Base-by-base conservation (phyloP, 208 protist species). In the Sergeia podlipaevii region DNA sequence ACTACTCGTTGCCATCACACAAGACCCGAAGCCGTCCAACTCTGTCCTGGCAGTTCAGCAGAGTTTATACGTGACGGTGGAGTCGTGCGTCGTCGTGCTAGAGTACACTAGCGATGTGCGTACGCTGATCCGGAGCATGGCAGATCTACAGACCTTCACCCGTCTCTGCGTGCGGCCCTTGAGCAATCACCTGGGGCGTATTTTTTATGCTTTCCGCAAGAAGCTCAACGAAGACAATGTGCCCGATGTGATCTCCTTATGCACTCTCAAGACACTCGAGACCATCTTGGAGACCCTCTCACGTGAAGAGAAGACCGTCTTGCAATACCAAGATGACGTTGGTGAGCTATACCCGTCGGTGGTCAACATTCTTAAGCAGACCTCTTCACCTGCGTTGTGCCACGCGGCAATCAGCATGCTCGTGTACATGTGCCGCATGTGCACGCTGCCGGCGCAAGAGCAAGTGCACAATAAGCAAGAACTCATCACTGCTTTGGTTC, bases 301-400 rank as follows among this genome's bases (percentile, higher is more conserved):
- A 4, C 70, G 77, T 4, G 73, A 91, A 4, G 85, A 93, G 47
- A 74, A 70, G 45, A 54, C 67, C 1, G 71, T 89, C 26, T 45
- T 92, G 34, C 74, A 80, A 53, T 87, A 92, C 57, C 80, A 93
- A 45, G 83, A 96, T 46, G 83, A 91, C 56, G 66, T 91, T 10
- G 55, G 68, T 13, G 78, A 91, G 60, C 68, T 96, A n/a, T 89
- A 93, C 63, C 39, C 62, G 18, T 67, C 73, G 11, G 70, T 89
- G 1, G 68, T 90, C 18, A 52, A 60, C 15, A 77, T 90, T 41
- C 62, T 96, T 24, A 78, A 74, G 51, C 60, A 76, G 48, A 86
- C 70, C 44, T 81, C 80, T 20, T 88, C 84, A 1, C 66, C 70
- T 2, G 66, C 81, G 11, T 65, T 96, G 18, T 78, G 80, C 57